phyloP scores from a whole-genome alignment of 306 rosid genomes.

The Cicer yamashitae region DNA sequence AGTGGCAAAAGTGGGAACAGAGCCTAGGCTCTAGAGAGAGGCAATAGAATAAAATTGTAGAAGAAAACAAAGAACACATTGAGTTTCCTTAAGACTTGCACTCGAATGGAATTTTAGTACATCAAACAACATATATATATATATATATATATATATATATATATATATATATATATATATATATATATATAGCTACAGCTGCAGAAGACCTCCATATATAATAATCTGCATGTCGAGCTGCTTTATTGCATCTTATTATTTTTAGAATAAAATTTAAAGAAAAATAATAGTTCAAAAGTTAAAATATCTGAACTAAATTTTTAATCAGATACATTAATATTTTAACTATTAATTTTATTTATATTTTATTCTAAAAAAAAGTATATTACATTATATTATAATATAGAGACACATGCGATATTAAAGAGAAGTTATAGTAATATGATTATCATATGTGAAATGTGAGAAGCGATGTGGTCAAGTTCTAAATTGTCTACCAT shows the following conservation, averaged over 20 bases:
- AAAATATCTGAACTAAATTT: too few species aligned
- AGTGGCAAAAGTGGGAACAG: neutral
- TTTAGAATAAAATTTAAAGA: too few species aligned
- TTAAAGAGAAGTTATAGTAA: neutral
- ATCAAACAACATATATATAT: neutral
- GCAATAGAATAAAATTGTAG: neutral
- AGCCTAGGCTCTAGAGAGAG: neutral
- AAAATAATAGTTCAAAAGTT: too few species aligned
- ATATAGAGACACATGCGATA: neutral
- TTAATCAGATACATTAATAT: too few species aligned
- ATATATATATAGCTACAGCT: constrained; percentile 8
- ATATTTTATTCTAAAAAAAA: too few species aligned
- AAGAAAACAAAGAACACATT: neutral
- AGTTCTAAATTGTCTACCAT: constrained; percentile 21
- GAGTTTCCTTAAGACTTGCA: neutral
- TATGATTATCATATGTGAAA: neutral
- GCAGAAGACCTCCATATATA: constrained; percentile 22
- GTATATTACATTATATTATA: neutral
- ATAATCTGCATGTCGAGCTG: constrained; percentile 28
- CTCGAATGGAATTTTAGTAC: neutral
- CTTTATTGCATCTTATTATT: neutral
- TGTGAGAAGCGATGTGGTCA: neutral
- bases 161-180: neutral
- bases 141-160: neutral
- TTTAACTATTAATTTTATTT: too few species aligned